A percentile compares a stretch with the other conserved stretches of the same genome.
These are phyloP conservation scores for Centella asiatica DNA, from an alignment of 129 eudicot species.

Conservation along the genomic window DNA sequence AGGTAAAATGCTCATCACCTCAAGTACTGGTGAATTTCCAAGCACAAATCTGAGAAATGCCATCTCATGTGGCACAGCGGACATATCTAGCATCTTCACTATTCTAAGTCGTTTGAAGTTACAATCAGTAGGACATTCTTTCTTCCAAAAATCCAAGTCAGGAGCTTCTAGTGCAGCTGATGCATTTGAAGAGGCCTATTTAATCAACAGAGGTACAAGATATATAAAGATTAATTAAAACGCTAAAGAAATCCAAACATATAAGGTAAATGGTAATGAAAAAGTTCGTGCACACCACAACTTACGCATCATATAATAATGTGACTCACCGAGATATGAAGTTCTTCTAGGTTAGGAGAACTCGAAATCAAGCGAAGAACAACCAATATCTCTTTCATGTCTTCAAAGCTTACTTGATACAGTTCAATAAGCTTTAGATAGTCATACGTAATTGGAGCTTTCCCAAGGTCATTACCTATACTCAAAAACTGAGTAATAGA, in stretches of 20 bases:
- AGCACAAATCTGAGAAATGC: conserved; percentile 64
- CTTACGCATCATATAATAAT: neutral
- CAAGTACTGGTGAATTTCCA: conserved; percentile 59
- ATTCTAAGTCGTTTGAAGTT: conserved; percentile 41
- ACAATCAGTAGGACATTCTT: conserved; percentile 38
- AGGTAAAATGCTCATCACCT: conserved; percentile 59
- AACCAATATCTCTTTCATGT: conserved; percentile 74
- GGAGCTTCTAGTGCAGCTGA: conserved; percentile 30
- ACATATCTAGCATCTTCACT: conserved; percentile 64
- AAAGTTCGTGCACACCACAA: neutral
- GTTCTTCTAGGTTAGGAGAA: conserved; percentile 71
- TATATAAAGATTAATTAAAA: neutral
- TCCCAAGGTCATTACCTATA: conserved; percentile 52
- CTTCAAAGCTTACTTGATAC: conserved; percentile 90
- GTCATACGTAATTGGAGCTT: conserved; percentile 30
- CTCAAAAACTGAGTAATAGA: conserved; percentile 58
- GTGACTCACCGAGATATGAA: conserved; percentile 80
- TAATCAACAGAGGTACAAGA: neutral
- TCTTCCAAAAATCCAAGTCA: conserved; percentile 64
- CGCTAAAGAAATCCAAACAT: neutral
- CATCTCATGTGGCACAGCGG: conserved; percentile 74
- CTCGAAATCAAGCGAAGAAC: conserved; percentile 70
- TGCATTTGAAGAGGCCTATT: conserved; percentile 66
- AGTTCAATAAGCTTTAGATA: conserved; percentile 61
- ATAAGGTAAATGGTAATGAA: neutral